A percentile compares a stretch with the other conserved stretches of the same genome.
Conservation (phyloP, 2,329 filamentous ascomycete genomes). For the Diplodia corticola region DNA sequence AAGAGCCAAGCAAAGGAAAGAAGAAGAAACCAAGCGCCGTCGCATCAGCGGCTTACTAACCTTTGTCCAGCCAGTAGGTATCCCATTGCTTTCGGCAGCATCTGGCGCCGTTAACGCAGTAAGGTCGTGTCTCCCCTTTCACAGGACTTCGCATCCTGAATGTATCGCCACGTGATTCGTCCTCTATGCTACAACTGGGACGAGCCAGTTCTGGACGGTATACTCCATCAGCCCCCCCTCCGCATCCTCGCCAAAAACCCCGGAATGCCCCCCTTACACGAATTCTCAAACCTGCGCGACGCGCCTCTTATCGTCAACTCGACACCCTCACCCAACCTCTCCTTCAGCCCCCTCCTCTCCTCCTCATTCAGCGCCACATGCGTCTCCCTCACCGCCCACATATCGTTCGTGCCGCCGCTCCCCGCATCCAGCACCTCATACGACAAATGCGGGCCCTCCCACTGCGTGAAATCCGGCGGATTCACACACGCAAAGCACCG, state of each 20-base stretch:
- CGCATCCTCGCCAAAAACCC: not conserved
- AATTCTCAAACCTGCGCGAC: conserved; percentile 4
- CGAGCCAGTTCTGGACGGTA: no score
- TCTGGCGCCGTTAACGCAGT: no score
- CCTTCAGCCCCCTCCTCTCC: not conserved
- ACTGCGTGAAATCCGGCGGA: not conserved
- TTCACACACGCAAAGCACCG: not conserved
- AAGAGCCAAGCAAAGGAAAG: no score
- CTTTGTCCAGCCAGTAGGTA: no score
- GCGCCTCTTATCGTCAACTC: not conserved
- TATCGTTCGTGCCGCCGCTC: not conserved
- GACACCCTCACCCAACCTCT: not conserved
- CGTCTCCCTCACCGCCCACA: conserved; percentile 10
- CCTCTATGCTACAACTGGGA: no score
- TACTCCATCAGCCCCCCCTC: not conserved
- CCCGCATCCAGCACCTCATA: conserved; percentile 6
- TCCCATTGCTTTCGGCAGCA: no score
- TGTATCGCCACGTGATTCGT: no score
- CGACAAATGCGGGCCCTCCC: not conserved
- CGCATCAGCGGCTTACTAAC: no score
- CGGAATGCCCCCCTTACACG: not conserved
- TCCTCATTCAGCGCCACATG: conserved; percentile 1
- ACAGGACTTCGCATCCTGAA: no score
- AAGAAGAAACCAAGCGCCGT: no score
- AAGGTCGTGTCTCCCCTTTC: no score